Evolutionary conservation across 1,284 basidiomycete species (phyloP), one percentile per base, ranked within the genome.

Genomic region (Albatrellus sp.): DNA sequence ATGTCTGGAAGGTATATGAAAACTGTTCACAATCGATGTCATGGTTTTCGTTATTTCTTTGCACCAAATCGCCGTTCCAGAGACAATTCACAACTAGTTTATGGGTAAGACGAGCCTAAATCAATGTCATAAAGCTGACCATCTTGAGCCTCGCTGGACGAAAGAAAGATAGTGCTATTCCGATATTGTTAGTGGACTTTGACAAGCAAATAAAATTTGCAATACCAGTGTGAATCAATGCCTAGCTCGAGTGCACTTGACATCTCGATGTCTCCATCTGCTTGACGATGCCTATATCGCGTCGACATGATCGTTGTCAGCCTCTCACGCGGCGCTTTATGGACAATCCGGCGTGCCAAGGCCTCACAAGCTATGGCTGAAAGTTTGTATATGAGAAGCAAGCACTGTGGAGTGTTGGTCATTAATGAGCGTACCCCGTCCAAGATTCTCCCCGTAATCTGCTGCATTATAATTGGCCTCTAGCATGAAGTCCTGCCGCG

Each of bases 361-460:
- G 89, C 84, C 62, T 96, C 91, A 55, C 91, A 94, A 2, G 91
- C 85, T 29, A 73, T 71, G 38, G 84, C 89, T 81, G 40, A 17
- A 44, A 42, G 30, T 2, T 16, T 7, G 3, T 24, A 1, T 12
- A 12, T 19, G 14, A 35, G 37, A 34, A 11, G 39, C 3, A 24
- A 28, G 11, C 8, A 6, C 11, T 28, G 39, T 40, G 24, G 30
- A 3, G 11, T 11, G 17, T 3, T n/a, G n/a, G n/a, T 35, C 33
- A 46, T 40, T n/a, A 32, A 24, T 42, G 46, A 51, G 69, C 1
- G 32, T 60, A 85, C 83, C 80, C 66, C 91, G 73, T 50, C 81
- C 77, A 33, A 75, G 56, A 54, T 90, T 90, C 65, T 96, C 92
- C 46, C 80, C 90, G 55, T 82, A 88, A 57, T 94, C 87, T 7